Conservation (phyloP, 177 flowering plant genomes). For the Tripterygium wilfordii region DNA sequence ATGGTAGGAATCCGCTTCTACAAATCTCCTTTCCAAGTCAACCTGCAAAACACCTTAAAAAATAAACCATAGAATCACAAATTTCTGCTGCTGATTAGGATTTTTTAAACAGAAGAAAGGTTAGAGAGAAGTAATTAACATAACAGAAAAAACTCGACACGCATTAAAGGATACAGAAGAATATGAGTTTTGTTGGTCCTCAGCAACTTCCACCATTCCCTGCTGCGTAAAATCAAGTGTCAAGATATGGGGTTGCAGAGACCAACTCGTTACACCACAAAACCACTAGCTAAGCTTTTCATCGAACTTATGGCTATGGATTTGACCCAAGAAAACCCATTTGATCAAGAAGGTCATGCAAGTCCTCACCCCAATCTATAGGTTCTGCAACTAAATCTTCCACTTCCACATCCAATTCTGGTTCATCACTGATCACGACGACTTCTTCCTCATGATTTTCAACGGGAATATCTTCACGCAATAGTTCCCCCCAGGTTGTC, state of each 20-base stretch:
- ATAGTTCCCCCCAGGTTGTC: slow-evolving; percentile 41
- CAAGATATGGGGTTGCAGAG: slow-evolving; percentile 16
- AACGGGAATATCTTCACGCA: slow-evolving; percentile 27
- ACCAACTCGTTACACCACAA: slow-evolving; percentile 2
- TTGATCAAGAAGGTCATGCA: slow-evolving; percentile 65
- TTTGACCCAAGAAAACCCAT: slow-evolving; percentile 42
- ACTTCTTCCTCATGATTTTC: slow-evolving; percentile 21
- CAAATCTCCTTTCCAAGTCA: too few relatives aligned
- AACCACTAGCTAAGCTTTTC: neutral
- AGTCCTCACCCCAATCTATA: slow-evolving; percentile 37
- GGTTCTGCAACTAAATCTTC: slow-evolving; percentile 34
- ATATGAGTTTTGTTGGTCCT: slow-evolving; percentile 16
- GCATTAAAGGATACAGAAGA: slow-evolving; percentile 18
- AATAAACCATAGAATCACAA: neutral
- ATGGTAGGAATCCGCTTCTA: too few relatives aligned
- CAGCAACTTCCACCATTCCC: slow-evolving; percentile 19
- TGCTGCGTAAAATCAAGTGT: slow-evolving; percentile 8
- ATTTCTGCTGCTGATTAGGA: too few relatives aligned
- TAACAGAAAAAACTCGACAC: too few relatives aligned
- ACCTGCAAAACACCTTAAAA: neutral
- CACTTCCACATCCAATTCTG: slow-evolving; percentile 30
- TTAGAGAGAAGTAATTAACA: too few relatives aligned
- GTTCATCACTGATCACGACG: slow-evolving; percentile 11
- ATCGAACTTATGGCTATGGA: slow-evolving; percentile 12
- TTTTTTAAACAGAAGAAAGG: too few relatives aligned